Evolutionary conservation across 768 basidiomycete species (phyloP).

Genomic region (Mycena venus): DNA sequence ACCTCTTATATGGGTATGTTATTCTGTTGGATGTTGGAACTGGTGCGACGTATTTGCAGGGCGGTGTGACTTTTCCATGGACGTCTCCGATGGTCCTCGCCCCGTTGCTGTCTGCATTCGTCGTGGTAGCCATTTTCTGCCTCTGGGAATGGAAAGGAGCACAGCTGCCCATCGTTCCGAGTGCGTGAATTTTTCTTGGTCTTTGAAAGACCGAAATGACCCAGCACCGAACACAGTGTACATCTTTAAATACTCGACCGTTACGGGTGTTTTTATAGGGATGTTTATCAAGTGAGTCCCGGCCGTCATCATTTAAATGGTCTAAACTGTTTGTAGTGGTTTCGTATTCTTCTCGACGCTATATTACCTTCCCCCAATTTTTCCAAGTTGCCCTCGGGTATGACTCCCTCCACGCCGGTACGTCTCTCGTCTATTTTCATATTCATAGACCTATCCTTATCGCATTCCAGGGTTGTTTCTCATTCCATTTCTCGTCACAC

Average conservation of each 20-base stretch:
- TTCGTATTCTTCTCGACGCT: conserved; percentile 74
- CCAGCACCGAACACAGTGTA: conserved; percentile 61
- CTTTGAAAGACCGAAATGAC: neutral
- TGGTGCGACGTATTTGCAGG: conserved; percentile 52
- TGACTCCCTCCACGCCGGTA: conserved; percentile 67
- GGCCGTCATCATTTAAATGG: neutral
- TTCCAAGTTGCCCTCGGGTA: conserved; percentile 81
- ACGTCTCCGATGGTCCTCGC: conserved; percentile 73
- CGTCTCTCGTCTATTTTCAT: neutral
- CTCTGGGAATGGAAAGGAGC: conserved; percentile 82
- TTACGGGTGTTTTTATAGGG: conserved; percentile 75
- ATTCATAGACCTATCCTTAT: neutral
- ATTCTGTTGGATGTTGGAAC: neutral
- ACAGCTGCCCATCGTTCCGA: conserved; percentile 78
- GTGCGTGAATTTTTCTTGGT: conserved; percentile 50
- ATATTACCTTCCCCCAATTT: conserved; percentile 82
- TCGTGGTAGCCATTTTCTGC: conserved; percentile 70
- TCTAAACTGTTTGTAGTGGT: conserved; percentile 54
- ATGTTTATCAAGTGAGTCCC: conserved; percentile 74
- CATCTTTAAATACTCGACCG: conserved; percentile 77
- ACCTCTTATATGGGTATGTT: conserved; percentile 77
- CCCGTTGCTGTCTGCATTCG: conserved; percentile 67
- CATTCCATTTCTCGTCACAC: conserved; percentile 78
- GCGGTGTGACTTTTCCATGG: conserved; percentile 83
- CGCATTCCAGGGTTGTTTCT: conserved; percentile 65